phyloP scores from a whole-genome alignment of 257 asterid species.

The Dorcoceras hygrometricum region DNA sequence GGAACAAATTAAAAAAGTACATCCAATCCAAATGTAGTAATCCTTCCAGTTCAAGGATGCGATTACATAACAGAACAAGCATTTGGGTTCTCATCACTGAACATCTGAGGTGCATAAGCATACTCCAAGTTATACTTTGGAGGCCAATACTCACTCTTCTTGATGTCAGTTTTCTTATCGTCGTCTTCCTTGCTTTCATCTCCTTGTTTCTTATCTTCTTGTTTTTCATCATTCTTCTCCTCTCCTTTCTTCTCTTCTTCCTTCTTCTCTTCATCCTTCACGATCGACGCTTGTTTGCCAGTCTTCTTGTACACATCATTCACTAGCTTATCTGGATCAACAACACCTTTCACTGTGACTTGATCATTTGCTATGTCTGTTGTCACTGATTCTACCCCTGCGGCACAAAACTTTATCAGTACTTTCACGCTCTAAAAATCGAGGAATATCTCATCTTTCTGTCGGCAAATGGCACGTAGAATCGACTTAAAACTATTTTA shows the following conservation, averaged over 20 bases:
- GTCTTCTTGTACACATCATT: constrained; percentile 70
- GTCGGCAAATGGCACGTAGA: neutral
- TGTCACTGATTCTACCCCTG: constrained; percentile 81
- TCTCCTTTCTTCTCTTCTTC: constrained; percentile 46
- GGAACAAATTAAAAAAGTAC: neutral
- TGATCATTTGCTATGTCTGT: constrained; percentile 56
- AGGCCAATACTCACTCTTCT: constrained; percentile 63
- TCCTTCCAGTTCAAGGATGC: neutral
- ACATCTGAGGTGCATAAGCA: constrained; percentile 65
- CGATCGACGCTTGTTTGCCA: constrained; percentile 66
- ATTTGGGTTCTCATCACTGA: constrained; percentile 87
- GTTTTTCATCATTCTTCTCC: constrained; percentile 25
- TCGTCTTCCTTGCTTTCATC: constrained; percentile 36
- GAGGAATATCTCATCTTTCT: neutral
- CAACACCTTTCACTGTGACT: constrained; percentile 61
- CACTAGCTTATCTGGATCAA: constrained; percentile 79
- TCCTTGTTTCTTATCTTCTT: constrained; percentile 24
- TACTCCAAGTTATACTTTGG: constrained; percentile 56
- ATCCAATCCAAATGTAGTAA: neutral
- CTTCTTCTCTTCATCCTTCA: constrained; percentile 56
- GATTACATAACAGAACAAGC: constrained; percentile 76
- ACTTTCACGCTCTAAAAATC: neutral
- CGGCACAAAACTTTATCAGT: neutral
- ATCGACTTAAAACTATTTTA: neutral
- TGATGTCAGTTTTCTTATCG: constrained; percentile 42